Evolutionary conservation across 441 rosid genomes (phyloP).

Genomic region (Macaranga tanarius): DNA sequence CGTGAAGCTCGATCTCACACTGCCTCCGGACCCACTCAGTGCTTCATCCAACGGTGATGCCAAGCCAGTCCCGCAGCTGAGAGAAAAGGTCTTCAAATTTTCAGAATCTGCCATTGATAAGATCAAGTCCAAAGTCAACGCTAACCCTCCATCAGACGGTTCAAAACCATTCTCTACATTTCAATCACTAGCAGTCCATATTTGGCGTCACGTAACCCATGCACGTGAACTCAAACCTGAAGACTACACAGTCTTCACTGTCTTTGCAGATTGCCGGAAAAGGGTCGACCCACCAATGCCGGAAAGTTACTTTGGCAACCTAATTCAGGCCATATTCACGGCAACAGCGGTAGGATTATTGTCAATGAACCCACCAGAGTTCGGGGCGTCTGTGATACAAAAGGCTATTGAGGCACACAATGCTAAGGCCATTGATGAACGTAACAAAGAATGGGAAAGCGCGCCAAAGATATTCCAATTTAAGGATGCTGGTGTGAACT

Average conservation of each 20-base stretch:
- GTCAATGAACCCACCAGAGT: slow-evolving; percentile 52
- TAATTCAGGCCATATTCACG: slow-evolving; percentile 87
- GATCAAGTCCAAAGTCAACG: slow-evolving; percentile 66
- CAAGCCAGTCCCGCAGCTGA: slow-evolving; percentile 31
- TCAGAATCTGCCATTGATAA: slow-evolving; percentile 57
- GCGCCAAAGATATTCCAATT: slow-evolving; percentile 74
- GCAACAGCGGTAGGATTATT: slow-evolving; percentile 69
- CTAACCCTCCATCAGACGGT: slow-evolving; percentile 43
- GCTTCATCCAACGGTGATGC: slow-evolving; percentile 37
- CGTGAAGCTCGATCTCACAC: slow-evolving; percentile 63
- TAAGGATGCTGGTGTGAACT: slow-evolving; percentile 85
- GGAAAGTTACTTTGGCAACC: slow-evolving; percentile 75
- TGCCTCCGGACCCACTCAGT: slow-evolving; percentile 39
- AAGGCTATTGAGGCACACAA: slow-evolving; percentile 68
- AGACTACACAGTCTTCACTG: slow-evolving; percentile 73
- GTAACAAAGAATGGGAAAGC: slow-evolving; percentile 82
- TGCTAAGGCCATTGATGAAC: slow-evolving; percentile 55
- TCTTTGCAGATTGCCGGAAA: slow-evolving; percentile 85
- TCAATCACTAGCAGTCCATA: slow-evolving; percentile 69
- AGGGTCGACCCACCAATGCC: slow-evolving; percentile 84
- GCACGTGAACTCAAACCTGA: slow-evolving; percentile 80
- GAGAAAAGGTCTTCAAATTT: slow-evolving; percentile 69
- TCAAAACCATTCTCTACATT: slow-evolving; percentile 80
- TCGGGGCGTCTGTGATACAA: slow-evolving; percentile 69
- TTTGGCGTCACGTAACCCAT: slow-evolving; percentile 87